Evolutionary conservation across 169 alveolate species (phyloP).

Genomic region (Plasmodium coatneyi): DNA sequence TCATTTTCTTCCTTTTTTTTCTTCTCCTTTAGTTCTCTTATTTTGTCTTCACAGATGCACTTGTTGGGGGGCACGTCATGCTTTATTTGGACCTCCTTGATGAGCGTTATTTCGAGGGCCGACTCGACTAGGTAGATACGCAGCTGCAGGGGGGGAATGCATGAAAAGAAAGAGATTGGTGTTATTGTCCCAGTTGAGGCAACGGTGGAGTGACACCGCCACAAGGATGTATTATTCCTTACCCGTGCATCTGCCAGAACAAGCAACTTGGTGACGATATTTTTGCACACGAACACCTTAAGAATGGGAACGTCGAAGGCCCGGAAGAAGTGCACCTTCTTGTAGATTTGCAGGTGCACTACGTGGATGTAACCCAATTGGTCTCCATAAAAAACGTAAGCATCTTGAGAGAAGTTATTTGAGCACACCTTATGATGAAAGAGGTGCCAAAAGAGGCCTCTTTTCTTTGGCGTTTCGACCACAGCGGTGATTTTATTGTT

Average conservation of each 20-base stretch:
- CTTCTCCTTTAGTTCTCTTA: slow-evolving; percentile 40
- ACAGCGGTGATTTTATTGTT: background rate
- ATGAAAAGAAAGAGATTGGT: background rate
- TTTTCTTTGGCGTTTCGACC: slow-evolving; percentile 13
- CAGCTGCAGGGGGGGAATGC: slow-evolving; percentile 8
- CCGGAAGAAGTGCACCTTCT: slow-evolving; percentile 20
- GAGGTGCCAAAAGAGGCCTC: slow-evolving; percentile 30
- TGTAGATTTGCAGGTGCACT: slow-evolving; percentile 44
- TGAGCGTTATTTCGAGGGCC: background rate
- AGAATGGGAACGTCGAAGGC: slow-evolving; percentile 56
- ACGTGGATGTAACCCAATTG: slow-evolving; percentile 50
- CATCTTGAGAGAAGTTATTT: slow-evolving; percentile 29
- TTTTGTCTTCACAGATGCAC: slow-evolving; percentile 56
- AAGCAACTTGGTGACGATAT: slow-evolving; percentile 9
- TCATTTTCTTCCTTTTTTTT: slow-evolving; percentile 42
- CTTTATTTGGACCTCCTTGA: slow-evolving; percentile 44
- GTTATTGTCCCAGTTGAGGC: background rate
- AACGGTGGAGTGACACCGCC: background rate
- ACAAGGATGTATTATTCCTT: background rate
- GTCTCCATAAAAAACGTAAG: slow-evolving; percentile 66
- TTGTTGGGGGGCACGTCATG: slow-evolving; percentile 52
- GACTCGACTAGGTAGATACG: slow-evolving; percentile 30
- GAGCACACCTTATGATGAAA: slow-evolving; percentile 29
- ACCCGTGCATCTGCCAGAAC: slow-evolving; percentile 33
- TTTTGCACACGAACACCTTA: slow-evolving; percentile 17